phyloP scores from a whole-genome alignment of 345 rosid species.

The Hibiscus tridactylites region DNA sequence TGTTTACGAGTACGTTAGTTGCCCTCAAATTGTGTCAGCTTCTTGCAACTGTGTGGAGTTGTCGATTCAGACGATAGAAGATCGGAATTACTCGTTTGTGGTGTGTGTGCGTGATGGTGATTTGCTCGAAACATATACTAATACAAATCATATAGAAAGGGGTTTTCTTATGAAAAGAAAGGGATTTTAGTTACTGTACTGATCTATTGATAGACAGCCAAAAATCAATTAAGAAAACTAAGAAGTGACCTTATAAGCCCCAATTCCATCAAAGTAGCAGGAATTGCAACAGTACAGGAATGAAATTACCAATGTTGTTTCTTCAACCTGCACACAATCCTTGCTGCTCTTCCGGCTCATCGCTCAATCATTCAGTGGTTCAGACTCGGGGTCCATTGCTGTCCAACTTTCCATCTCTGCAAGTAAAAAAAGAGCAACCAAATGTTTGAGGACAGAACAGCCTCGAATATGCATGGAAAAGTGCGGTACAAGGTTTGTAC shows the following conservation, averaged over 20 bases:
- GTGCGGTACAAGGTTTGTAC: neutral
- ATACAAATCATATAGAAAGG: too few species aligned
- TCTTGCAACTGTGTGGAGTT: too few species aligned
- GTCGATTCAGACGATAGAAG: too few species aligned
- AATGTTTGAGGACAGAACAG: neutral
- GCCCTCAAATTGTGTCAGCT: too few species aligned
- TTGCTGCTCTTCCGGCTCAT: neutral
- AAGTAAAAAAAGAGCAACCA: neutral
- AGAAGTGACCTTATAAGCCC: neutral
- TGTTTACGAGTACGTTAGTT: too few species aligned
- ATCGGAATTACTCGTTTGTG: too few species aligned
- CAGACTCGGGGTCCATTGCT: neutral
- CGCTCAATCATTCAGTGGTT: neutral
- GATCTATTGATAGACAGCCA: neutral
- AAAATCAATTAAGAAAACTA: neutral
- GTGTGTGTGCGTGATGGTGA: too few species aligned
- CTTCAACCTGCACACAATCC: neutral
- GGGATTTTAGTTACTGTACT: neutral
- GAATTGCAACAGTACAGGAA: neutral
- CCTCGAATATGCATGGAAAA: neutral
- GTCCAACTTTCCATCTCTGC: neutral
- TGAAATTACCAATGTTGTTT: neutral
- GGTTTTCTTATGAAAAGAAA: too few species aligned
- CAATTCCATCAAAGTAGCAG: neutral
- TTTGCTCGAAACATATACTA: too few species aligned